Evolutionary conservation across 352 stramenopile genomes (phyloP).

Genomic region (Globisporangium viniferum): DNA sequence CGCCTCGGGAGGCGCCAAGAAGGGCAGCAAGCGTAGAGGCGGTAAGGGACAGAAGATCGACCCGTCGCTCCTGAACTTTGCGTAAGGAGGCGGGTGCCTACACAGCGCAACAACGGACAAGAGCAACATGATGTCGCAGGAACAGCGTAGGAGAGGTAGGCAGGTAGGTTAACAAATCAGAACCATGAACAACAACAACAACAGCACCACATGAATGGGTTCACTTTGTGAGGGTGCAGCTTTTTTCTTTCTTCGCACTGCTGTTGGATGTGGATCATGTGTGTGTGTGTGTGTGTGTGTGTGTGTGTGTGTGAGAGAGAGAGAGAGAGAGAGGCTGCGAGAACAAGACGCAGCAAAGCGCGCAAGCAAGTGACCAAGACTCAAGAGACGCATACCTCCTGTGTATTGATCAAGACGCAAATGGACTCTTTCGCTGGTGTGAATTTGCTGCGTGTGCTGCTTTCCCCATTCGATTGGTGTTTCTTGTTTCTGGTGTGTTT

Average conservation of each 20-base stretch:
- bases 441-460: neutral
- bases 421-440: neutral
- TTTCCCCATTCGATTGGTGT: neutral
- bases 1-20: conserved; percentile 27
- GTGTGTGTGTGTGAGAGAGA: too few relatives aligned
- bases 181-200: neutral
- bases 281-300: too few relatives aligned
- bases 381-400: neutral
- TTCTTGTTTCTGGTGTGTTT: neutral
- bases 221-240: neutral
- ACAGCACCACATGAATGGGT: neutral
- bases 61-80: conserved; percentile 65
- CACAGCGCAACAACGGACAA: neutral
- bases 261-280: neutral
- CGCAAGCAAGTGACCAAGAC: neutral
- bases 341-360: neutral
- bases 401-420: neutral
- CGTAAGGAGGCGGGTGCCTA: neutral
- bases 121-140: neutral
- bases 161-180: neutral
- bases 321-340: too few relatives aligned
- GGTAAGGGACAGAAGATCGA: conserved; percentile 73
- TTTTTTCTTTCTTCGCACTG: neutral
- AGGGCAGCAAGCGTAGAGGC: conserved; percentile 46
- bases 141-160: neutral